A percentile compares a stretch with the other conserved stretches of the same genome.
These are phyloP conservation scores for Metschnikowia matae DNA, from an alignment of 805 yeast genomes.

Conservation along the genomic window DNA sequence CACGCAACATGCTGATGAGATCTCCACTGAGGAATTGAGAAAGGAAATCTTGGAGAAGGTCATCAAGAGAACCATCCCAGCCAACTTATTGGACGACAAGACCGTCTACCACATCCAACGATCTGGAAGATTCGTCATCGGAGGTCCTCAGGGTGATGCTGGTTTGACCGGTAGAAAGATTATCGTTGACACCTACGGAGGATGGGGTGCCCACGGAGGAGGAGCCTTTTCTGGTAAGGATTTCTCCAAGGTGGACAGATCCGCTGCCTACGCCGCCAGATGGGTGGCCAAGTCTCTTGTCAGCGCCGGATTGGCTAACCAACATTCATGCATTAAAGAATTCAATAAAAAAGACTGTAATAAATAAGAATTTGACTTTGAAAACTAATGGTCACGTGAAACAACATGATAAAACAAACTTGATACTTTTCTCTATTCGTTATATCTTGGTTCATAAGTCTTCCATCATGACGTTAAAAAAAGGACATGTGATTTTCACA, in stretches of 20 bases:
- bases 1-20: constrained; percentile 96
- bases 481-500: constrained; percentile 87
- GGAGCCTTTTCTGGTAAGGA: constrained; percentile 99
- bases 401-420: too few species aligned
- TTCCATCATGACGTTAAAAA: constrained; percentile 82
- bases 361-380: too few species aligned
- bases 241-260: constrained; percentile 99
- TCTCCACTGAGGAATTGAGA: constrained; percentile 91
- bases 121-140: constrained; percentile 98
- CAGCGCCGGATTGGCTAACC: constrained; percentile 89
- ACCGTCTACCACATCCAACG: constrained; percentile 98
- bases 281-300: constrained; percentile 99
- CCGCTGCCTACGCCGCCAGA: constrained; percentile 99
- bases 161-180: constrained; percentile 99
- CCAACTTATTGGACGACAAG: constrained; percentile 84
- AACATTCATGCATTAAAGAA: too few species aligned
- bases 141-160: constrained; percentile 99
- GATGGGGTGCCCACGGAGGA: constrained; percentile 99
- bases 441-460: constrained; percentile 77
- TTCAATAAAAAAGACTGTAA: too few species aligned
- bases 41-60: constrained; percentile 70
- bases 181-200: constrained; percentile 99
- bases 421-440: constrained; percentile 89
- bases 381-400: too few species aligned
- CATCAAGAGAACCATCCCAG: constrained; percentile 89